A percentile compares a stretch with the other conserved stretches of the same genome.
Evolutionary conservation across 768 basidiomycete species (phyloP).

Genomic region (Collybia sordida): DNA sequence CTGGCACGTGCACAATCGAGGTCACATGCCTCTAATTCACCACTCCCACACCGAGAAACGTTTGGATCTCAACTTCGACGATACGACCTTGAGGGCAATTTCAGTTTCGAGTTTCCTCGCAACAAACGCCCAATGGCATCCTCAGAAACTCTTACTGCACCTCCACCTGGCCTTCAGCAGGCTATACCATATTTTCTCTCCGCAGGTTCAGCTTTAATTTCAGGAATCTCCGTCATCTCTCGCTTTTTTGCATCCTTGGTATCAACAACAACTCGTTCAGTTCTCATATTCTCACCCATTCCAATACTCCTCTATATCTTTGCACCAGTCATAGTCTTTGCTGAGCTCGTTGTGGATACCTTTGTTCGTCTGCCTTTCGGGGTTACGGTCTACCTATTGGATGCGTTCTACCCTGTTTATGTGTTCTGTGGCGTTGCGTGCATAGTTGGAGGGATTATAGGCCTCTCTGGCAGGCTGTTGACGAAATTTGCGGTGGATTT

Average conservation of each 20-base stretch:
- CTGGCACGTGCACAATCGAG: too few species aligned
- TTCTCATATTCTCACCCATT: constrained; percentile 21
- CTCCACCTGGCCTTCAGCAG: constrained; percentile 13
- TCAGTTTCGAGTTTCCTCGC: too few species aligned
- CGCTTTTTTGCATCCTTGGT: constrained; percentile 4
- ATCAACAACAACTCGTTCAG: constrained; percentile 2
- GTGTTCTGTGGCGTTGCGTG: constrained; percentile 57
- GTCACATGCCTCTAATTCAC: too few species aligned
- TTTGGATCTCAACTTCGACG: too few species aligned
- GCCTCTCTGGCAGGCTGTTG: constrained; percentile 30
- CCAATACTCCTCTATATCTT: constrained; percentile 40
- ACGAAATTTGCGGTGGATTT: constrained; percentile 11
- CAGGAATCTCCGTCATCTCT: constrained; percentile 4
- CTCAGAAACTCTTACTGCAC: too few species aligned
- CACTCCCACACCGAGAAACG: too few species aligned
- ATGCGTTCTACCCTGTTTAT: constrained; percentile 53
- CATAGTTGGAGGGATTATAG: constrained; percentile 47
- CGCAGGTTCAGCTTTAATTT: constrained; percentile 4
- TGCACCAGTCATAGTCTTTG: constrained; percentile 45
- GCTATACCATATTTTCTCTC: constrained; percentile 13
- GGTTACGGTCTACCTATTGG: constrained; percentile 34
- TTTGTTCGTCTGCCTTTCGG: constrained; percentile 47
- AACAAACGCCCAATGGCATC: too few species aligned
- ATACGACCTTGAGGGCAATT: too few species aligned
- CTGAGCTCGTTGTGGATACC: constrained; percentile 37